Conservation (phyloP, 2,329 filamentous ascomycete genomes). For the Talaromyces pinophilus region DNA sequence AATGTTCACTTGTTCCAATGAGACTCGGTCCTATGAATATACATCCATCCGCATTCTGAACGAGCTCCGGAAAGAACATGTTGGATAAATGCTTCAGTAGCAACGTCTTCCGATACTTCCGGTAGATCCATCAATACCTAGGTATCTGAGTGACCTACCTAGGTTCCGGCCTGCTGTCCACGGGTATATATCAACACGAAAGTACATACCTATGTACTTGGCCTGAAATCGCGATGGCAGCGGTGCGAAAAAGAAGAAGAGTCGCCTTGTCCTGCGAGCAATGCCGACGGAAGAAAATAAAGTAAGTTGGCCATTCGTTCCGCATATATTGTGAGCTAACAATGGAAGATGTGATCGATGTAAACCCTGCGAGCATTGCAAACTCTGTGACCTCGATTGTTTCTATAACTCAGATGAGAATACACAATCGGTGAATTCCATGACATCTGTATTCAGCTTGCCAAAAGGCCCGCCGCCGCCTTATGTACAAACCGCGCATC, state of each 20-base stretch:
- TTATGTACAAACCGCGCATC: not conserved
- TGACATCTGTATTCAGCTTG: conserved; percentile 17
- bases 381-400: conserved; percentile 1
- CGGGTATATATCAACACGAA: not conserved
- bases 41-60: not conserved
- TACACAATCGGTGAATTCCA: not conserved
- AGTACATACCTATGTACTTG: not conserved
- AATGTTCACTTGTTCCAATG: not conserved
- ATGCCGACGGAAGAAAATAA: conserved; percentile 26
- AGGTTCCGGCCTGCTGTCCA: not conserved
- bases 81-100: not conserved
- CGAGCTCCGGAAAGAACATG: not conserved
- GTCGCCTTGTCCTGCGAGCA: conserved; percentile 8
- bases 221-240: not conserved
- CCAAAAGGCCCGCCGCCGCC: not conserved
- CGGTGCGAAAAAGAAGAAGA: conserved; percentile 21
- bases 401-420: conserved; percentile 1
- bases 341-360: conserved; percentile 12
- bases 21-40: not conserved
- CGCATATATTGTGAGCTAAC: conserved; percentile 2
- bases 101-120: not conserved
- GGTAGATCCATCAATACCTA: not conserved
- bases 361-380: conserved; percentile 19
- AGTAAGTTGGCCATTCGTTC: conserved; percentile 13
- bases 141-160: not conserved